Percentiles rank a stretch among this genome's conserved stretches.
These are phyloP conservation scores for Globisporangium megalacanthum DNA, from an alignment of 352 stramenopile species.

Conservation along the genomic window DNA sequence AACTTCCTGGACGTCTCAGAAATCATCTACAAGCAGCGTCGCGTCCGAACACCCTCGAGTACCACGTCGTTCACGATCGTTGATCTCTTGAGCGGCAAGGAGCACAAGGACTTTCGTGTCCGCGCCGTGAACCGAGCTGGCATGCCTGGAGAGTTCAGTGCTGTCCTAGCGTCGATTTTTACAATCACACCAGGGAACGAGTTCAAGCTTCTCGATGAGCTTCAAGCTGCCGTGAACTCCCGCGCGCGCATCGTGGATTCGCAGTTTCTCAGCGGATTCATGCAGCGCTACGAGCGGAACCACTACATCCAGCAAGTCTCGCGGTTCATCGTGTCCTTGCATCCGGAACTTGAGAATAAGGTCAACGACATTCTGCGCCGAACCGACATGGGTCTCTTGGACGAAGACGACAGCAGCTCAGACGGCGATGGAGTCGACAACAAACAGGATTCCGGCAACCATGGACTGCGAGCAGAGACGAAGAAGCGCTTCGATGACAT, in stretches of 20 bases:
- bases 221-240: constrained; percentile 75
- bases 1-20: constrained; percentile 53
- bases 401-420: not conserved
- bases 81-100: constrained; percentile 52
- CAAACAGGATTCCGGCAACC: not conserved
- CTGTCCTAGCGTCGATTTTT: constrained; percentile 42
- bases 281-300: constrained; percentile 68
- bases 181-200: constrained; percentile 66
- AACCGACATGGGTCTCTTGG: constrained; percentile 1
- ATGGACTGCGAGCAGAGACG: not conserved
- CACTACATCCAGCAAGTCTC: constrained; percentile 71
- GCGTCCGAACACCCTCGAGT: constrained; percentile 43
- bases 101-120: constrained; percentile 60
- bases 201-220: constrained; percentile 63
- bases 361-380: constrained; percentile 43
- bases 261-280: constrained; percentile 73
- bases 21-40: constrained; percentile 44
- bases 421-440: constrained; percentile 8
- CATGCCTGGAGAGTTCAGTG: constrained; percentile 45
- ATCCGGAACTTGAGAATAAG: constrained; percentile 43
- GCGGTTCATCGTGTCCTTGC: constrained; percentile 46
- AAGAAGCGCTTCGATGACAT: constrained; percentile 45
- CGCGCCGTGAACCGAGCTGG: constrained; percentile 53
- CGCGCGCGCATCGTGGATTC: constrained; percentile 64
- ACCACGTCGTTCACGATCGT: constrained; percentile 30